Conservation (phyloP, 495 filamentous ascomycete species). For the Friedmanniomyces simplex region DNA sequence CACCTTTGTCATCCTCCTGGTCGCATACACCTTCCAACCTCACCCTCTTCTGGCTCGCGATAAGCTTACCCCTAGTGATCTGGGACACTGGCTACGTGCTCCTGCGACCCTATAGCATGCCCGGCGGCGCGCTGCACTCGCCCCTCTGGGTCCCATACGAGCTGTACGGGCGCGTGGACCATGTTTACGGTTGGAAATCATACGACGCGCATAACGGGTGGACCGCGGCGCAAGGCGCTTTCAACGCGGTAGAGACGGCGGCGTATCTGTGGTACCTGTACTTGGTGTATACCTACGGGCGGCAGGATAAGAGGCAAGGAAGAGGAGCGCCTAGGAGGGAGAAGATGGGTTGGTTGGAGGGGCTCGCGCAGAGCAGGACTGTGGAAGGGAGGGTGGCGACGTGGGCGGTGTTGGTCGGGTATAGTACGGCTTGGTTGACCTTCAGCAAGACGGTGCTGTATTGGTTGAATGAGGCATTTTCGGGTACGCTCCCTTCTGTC, state of each 20-base stretch:
- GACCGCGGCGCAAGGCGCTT: slow-evolving; percentile 58
- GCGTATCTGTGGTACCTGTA: slow-evolving; percentile 62
- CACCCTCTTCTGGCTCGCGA: slow-evolving; percentile 60
- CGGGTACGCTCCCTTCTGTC: slow-evolving; percentile 28
- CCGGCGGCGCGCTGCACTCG: slow-evolving; percentile 61
- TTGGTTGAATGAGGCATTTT: slow-evolving; percentile 72
- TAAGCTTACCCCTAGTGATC: slow-evolving; percentile 70
- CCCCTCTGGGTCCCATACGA: slow-evolving; percentile 72
- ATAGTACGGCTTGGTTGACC: slow-evolving; percentile 65
- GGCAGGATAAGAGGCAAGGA: slow-evolving; percentile 30
- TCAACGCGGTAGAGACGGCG: slow-evolving; percentile 66
- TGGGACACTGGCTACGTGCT: slow-evolving; percentile 81
- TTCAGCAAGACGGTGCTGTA: slow-evolving; percentile 82
- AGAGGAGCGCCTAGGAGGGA: slow-evolving; percentile 23
- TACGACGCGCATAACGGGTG: slow-evolving; percentile 65
- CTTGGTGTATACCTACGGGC: slow-evolving; percentile 45
- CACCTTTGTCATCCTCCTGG: slow-evolving; percentile 32
- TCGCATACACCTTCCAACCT: slow-evolving; percentile 56
- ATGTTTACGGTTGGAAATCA: slow-evolving; percentile 75
- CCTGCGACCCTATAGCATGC: slow-evolving; percentile 74
- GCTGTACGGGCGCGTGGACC: slow-evolving; percentile 71
- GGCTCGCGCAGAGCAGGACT: slow-evolving; percentile 40
- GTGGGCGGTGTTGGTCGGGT: slow-evolving; percentile 56
- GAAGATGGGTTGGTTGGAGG: slow-evolving; percentile 32
- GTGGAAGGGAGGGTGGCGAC: slow-evolving; percentile 51